Evolutionary conservation across 2,329 filamentous ascomycete species (phyloP).

Genomic region (Fusarium beomiforme): DNA sequence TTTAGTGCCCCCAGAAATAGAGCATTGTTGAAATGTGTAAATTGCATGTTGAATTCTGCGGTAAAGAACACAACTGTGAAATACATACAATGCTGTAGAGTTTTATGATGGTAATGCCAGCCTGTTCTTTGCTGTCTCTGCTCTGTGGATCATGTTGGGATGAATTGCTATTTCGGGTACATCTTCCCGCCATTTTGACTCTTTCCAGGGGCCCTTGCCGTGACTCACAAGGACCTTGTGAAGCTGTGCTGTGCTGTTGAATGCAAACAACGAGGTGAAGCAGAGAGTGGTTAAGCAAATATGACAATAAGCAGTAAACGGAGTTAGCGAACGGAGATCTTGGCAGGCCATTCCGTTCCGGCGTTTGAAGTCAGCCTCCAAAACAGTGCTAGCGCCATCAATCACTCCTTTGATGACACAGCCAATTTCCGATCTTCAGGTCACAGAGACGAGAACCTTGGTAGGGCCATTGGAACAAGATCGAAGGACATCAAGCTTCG

Average conservation of each 20-base stretch:
- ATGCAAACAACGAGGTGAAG: neutral
- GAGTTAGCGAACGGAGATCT: conserved; percentile 15
- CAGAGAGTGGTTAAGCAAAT: neutral
- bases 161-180: conserved; percentile 6
- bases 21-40: neutral
- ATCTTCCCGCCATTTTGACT: conserved; percentile 1
- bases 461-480: neutral
- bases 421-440: conserved; percentile 41
- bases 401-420: conserved; percentile 41
- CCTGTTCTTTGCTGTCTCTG: conserved; percentile 11
- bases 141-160: conserved; percentile 9
- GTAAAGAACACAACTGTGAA: neutral
- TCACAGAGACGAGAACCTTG: conserved; percentile 9
- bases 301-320: neutral
- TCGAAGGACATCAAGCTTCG: conserved; percentile 2
- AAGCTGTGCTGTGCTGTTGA: neutral
- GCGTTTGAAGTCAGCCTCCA: conserved; percentile 22
- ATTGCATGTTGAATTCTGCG: neutral
- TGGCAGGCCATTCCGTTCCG: conserved; percentile 18
- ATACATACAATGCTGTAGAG: neutral
- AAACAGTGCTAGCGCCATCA: conserved; percentile 30
- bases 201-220: conserved; percentile 1
- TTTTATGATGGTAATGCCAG: neutral
- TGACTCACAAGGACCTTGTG: conserved; percentile 12
- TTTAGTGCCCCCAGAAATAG: conserved; percentile 21